Evolutionary conservation across 164 flowering plant genomes (phyloP).

Genomic region (Chimonanthus praecox): DNA sequence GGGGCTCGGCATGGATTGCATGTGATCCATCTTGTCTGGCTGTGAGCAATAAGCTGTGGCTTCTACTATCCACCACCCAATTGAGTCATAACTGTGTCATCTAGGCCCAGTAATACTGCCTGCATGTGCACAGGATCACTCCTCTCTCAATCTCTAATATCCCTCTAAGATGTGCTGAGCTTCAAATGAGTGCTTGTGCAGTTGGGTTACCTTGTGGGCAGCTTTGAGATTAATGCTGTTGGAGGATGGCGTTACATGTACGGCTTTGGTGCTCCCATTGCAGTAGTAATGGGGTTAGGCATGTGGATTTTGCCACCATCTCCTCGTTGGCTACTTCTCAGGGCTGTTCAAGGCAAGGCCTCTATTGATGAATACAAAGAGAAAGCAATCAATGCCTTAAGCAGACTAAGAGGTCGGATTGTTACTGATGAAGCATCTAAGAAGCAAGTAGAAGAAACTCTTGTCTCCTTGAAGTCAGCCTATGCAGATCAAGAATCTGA

Average conservation of each 20-base stretch:
- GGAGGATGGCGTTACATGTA: constrained; percentile 98
- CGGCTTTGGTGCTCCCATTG: constrained; percentile 71
- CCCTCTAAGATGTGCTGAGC: neutral
- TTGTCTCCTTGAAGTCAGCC: constrained; percentile 59
- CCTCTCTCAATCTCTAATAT: neutral
- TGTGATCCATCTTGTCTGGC: neutral
- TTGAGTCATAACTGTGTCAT: neutral
- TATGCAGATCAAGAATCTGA: constrained; percentile 56
- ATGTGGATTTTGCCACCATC: constrained; percentile 85
- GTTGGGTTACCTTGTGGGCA: constrained; percentile 89
- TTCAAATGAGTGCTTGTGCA: constrained; percentile 24
- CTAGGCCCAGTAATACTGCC: neutral
- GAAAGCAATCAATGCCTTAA: constrained; percentile 59
- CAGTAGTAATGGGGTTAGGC: constrained; percentile 78
- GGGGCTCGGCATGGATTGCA: too few species aligned
- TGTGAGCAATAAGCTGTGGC: neutral
- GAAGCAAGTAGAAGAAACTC: constrained; percentile 75
- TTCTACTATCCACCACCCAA: neutral
- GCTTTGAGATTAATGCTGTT: constrained; percentile 53
- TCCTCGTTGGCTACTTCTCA: constrained; percentile 89
- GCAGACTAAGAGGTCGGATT: constrained; percentile 74
- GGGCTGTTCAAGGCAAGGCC: constrained; percentile 87
- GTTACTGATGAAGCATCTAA: constrained; percentile 65
- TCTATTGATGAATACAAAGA: constrained; percentile 60
- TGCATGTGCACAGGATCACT: neutral